These are phyloP conservation scores for Monilinia vaccinii-corymbosi DNA, from an alignment of 2,329 filamentous ascomycete species.

Conservation along the genomic window DNA sequence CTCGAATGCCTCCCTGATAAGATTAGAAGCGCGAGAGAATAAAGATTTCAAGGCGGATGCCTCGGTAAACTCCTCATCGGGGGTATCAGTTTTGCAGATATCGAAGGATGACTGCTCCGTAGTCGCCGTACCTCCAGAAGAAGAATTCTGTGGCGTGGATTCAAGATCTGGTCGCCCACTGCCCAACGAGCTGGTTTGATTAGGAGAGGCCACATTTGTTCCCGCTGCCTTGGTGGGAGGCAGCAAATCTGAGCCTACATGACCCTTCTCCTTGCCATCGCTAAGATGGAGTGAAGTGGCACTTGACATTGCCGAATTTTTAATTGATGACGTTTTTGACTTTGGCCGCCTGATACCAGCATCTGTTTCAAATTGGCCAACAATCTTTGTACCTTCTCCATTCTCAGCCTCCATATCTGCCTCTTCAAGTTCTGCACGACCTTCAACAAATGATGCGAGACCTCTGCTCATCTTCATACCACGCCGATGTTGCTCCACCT, in stretches of 20 bases:
- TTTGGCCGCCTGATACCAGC: slow-evolving; percentile 12
- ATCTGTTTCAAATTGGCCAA: slow-evolving; percentile 25
- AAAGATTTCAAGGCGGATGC: slow-evolving; percentile 22
- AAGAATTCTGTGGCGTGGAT: slow-evolving; percentile 12
- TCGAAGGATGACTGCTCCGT: slow-evolving; percentile 16
- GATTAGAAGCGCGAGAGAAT: slow-evolving; percentile 28
- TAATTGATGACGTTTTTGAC: slow-evolving; percentile 17
- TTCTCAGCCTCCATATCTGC: slow-evolving; percentile 24
- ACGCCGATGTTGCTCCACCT: slow-evolving; percentile 43
- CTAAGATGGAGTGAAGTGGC: slow-evolving; percentile 7
- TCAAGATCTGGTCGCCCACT: slow-evolving; percentile 14
- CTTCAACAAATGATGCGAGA: slow-evolving; percentile 45
- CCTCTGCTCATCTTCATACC: slow-evolving; percentile 47
- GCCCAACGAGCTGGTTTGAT: not conserved
- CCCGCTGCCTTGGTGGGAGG: slow-evolving; percentile 18
- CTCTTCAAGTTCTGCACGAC: slow-evolving; percentile 27
- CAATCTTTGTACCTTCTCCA: slow-evolving; percentile 24
- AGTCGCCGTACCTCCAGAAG: slow-evolving; percentile 14
- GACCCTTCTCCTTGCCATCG: slow-evolving; percentile 23
- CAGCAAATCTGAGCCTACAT: slow-evolving; percentile 14
- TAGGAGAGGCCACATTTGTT: slow-evolving; percentile 6
- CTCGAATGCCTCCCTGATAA: slow-evolving; percentile 29
- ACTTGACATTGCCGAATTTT: slow-evolving; percentile 8
- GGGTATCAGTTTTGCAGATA: slow-evolving; percentile 7
- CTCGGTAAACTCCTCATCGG: slow-evolving; percentile 20